phyloP scores from a whole-genome alignment of 1,284 basidiomycete species.

The Pseudozyma hubeiensis region DNA sequence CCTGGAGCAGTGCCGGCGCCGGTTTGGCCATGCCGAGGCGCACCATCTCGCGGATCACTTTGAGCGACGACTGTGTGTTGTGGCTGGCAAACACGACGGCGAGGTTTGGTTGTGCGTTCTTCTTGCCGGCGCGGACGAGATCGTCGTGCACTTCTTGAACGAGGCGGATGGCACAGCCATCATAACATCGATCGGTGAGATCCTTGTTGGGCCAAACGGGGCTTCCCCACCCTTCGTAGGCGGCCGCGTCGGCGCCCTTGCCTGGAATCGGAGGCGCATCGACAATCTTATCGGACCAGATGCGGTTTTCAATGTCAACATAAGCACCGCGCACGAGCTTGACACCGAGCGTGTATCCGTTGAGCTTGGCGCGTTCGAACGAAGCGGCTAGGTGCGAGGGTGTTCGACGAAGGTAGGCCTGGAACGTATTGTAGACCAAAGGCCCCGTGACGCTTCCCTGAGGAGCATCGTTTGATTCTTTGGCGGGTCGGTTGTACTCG shows the following conservation, averaged over 20 bases:
- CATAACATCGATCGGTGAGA: constrained; percentile 84
- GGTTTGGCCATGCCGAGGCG: constrained; percentile 73
- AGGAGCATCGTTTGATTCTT: constrained; percentile 5
- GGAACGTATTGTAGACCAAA: constrained; percentile 62
- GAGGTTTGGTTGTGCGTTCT: constrained; percentile 71
- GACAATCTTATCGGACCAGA: constrained; percentile 61
- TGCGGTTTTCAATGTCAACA: constrained; percentile 78
- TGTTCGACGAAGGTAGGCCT: constrained; percentile 72
- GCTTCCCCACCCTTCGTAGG: constrained; percentile 60
- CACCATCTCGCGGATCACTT: constrained; percentile 77
- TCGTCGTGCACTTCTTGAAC: constrained; percentile 73
- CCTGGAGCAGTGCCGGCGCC: constrained; percentile 30
- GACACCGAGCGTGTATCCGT: constrained; percentile 84
- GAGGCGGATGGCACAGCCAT: constrained; percentile 77
- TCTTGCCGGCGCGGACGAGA: constrained; percentile 25
- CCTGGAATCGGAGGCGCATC: constrained; percentile 54
- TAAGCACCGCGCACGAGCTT: constrained; percentile 97
- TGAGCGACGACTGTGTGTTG: constrained; percentile 77
- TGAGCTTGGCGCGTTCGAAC: constrained; percentile 77
- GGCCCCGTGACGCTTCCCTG: constrained; percentile 48
- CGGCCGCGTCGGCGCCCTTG: constrained; percentile 31
- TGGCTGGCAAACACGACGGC: constrained; percentile 88
- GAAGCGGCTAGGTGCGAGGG: constrained; percentile 77
- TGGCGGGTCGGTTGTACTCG: constrained; percentile 52
- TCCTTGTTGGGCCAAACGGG: constrained; percentile 72